Evolutionary conservation across 129 eudicot genomes (phyloP), one percentile per base, ranked within the genome.

Genomic region (Centrapalus pauciflorus): DNA sequence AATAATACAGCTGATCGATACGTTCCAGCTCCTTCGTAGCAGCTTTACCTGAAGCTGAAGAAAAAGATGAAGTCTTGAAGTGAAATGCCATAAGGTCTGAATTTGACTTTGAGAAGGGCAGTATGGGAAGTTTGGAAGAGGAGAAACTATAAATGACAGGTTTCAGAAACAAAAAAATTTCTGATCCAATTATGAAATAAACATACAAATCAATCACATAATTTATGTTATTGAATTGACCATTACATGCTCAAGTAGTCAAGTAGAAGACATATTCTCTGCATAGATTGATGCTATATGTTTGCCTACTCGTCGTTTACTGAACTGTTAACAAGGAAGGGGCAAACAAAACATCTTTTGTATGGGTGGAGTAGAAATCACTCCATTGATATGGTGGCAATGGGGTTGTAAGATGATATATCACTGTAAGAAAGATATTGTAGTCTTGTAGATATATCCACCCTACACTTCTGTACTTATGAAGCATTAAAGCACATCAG

Each of bases 1-100:
- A 45, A 84, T 77, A 76, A 76, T 83, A 93, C 41, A 93, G 71
- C 62, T 85, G 95, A 74, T 93, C 98, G 52, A 88, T 84, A 6
- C 96, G 79, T 67, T 88, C 96, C 83, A 86, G 69, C 70, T 93
- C 98, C 60, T 88, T 93, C 62, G 78, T 71, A 12, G 96, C 96
- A 45, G 98, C 95, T 80, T 82, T 93, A 69, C 91, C 86, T 29
- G 96, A 67, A 71, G 95, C 98, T 93, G 86, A 58, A 35, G 55
- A 64, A 48, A 55, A 61, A 13, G 21, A n/a, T 55, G 12, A 56
- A 32, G 46, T 63, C 9, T 59, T 46, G 37, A 55, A 70, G 69
- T 50, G 63, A 59, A 48, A 58, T 34, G 29, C 70, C 24, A 61
- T 16, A 21, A 67, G 70, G 24, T 33, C 50, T 45, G 5, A 16